A percentile compares a stretch with the other conserved stretches of the same genome.
Conservation (phyloP, 73 alveolate species). For the Paramecium sonneborni region DNA sequence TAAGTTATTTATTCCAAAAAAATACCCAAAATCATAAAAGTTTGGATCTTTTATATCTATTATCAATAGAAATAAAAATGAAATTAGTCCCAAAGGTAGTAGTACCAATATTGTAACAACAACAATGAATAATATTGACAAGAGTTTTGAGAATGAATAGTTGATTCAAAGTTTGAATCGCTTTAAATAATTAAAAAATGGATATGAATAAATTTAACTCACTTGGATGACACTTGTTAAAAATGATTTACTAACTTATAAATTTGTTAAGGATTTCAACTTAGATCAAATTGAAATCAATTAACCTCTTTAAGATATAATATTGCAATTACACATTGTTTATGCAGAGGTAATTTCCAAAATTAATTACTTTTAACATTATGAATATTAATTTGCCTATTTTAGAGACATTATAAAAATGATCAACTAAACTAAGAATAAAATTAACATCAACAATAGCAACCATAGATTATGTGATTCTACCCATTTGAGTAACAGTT, state of each 20-base stretch:
- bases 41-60: conserved; percentile 2
- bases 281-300: not conserved
- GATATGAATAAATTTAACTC: not conserved
- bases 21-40: not conserved
- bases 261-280: not conserved
- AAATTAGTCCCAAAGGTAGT: not conserved
- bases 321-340: not conserved
- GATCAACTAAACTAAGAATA: not conserved
- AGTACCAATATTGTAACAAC: not conserved
- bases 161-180: not conserved
- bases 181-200: not conserved
- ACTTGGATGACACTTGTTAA: not conserved
- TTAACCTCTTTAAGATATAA: not conserved
- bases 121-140: not conserved
- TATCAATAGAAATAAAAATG: not conserved
- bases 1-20: conserved; percentile 8
- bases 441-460: not conserved
- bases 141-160: not conserved
- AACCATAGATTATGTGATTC: not conserved
- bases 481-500: not conserved
- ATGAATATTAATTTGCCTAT: not conserved
- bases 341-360: not conserved
- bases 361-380: not conserved
- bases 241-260: not conserved
- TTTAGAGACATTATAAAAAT: not conserved